Percentiles rank a stretch among this genome's conserved stretches.
phyloP scores from a whole-genome alignment of 192 early-diverging fungal genomes.

The Coemansia sp. region DNA sequence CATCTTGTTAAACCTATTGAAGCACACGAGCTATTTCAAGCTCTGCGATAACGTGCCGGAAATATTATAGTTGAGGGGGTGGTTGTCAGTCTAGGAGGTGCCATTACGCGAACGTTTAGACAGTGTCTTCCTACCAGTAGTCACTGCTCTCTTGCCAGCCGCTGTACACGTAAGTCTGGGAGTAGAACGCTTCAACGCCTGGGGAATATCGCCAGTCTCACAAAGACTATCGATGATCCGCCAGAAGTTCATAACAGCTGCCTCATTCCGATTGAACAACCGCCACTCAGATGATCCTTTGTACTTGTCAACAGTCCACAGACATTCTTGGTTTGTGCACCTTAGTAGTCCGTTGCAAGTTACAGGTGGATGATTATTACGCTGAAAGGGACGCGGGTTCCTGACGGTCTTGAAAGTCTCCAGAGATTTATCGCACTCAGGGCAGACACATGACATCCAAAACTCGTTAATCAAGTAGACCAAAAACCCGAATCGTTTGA shows the following conservation, averaged over 20 bases:
- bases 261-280: not conserved
- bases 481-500: constrained; percentile 4
- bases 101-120: too few species aligned
- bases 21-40: too few species aligned
- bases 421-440: not conserved
- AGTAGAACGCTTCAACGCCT: not conserved
- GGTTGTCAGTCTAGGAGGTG: too few species aligned
- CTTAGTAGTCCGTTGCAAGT: constrained; percentile 14
- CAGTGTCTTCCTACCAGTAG: too few species aligned
- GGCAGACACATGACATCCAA: constrained; percentile 10
- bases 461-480: constrained; percentile 21
- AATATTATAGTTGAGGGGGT: too few species aligned
- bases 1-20: too few species aligned
- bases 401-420: not conserved
- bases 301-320: not conserved
- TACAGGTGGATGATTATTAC: not conserved
- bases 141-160: too few species aligned
- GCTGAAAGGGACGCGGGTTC: not conserved
- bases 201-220: not conserved
- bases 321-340: constrained; percentile 4
- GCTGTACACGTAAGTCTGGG: not conserved
- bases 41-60: too few species aligned
- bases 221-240: not conserved
- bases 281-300: not conserved
- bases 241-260: not conserved